phyloP scores from a whole-genome alignment of 2,329 filamentous ascomycete species.

The Talaromyces marneffei region DNA sequence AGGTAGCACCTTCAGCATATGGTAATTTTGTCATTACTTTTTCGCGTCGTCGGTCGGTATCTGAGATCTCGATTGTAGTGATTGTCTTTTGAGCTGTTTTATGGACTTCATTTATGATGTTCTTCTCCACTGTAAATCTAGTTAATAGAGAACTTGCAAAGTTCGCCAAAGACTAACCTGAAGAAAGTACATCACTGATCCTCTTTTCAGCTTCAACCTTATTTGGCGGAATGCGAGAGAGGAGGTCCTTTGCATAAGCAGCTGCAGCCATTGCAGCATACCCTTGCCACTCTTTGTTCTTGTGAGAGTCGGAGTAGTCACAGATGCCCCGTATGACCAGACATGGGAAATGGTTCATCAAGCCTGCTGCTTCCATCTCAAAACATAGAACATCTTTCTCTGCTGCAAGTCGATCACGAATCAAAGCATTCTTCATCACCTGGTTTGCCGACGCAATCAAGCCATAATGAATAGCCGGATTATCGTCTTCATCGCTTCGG shows the following conservation, averaged over 20 bases:
- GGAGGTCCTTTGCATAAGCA: slow-evolving; percentile 5
- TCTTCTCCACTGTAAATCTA: background rate
- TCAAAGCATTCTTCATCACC: slow-evolving; percentile 16
- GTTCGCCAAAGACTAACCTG: background rate
- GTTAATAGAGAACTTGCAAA: background rate
- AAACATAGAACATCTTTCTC: slow-evolving; percentile 8
- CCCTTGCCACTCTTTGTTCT: slow-evolving; percentile 14
- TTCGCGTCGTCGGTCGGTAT: background rate
- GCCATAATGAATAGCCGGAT: slow-evolving; percentile 16
- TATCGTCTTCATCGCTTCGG: background rate
- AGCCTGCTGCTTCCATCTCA: background rate
- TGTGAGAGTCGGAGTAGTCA: slow-evolving; percentile 16
- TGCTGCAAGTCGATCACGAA: slow-evolving; percentile 5
- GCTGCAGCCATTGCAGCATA: slow-evolving; percentile 12
- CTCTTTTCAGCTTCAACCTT: too few relatives aligned
- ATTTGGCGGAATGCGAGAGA: too few relatives aligned
- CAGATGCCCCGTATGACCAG: slow-evolving; percentile 13
- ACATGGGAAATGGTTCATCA: slow-evolving; percentile 12
- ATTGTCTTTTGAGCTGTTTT: background rate
- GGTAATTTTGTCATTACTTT: background rate
- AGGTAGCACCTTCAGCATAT: background rate
- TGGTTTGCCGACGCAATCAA: slow-evolving; percentile 18
- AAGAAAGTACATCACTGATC: background rate
- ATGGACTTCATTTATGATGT: background rate
- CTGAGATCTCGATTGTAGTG: background rate